Base-by-base conservation (phyloP, 257 asterid genomes). In the Solanum bukasovii region DNA sequence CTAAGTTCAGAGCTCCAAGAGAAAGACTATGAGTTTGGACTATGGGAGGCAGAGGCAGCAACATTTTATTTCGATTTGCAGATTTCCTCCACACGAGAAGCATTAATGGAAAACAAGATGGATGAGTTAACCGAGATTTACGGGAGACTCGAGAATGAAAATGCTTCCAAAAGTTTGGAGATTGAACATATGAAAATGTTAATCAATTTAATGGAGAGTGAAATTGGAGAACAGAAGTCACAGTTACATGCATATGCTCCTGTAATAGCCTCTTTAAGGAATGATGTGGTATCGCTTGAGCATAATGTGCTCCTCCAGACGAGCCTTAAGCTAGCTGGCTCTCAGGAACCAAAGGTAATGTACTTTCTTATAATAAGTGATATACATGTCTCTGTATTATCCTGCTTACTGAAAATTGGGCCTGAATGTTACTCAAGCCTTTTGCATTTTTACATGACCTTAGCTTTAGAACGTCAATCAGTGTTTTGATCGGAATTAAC, bases 11-110 rank as follows among this genome's bases (percentile, higher is more conserved):
- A 94, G 87, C 93, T 96, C 59, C 92, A 91, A 88, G 95, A 91
- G 21, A 94, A 90, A 91, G 94, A 88, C 91, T 87, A 88, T 20
- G 98, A 94, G 61, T 92, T 88, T 44, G 98, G 95, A 89, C 92
- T 94, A 42, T 95, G 98, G 98, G 98, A 96, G 92, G 93, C 93
- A 9, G 98, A 96, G 88, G 98, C 98, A 18, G 88, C 94, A 2
- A 87, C 95, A 0, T 94, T 95, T 87, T 96, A 94, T 70, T 94
- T 95, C 61, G 96, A 94, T 91, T 96, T 95, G 91, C 98, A 96
- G 89, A 93, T 90, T 68, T 95, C 98, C 46, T 94, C 98, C 14
- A 74, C 93, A 42, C 87, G 88, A 42, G 98, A 94, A 87, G 94
- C 90, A 89, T 85, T 96, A 31, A 90, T 93, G 71, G 93, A 93